Base-by-base conservation (phyloP, 768 basidiomycete genomes). In the Auricularia sp. region DNA sequence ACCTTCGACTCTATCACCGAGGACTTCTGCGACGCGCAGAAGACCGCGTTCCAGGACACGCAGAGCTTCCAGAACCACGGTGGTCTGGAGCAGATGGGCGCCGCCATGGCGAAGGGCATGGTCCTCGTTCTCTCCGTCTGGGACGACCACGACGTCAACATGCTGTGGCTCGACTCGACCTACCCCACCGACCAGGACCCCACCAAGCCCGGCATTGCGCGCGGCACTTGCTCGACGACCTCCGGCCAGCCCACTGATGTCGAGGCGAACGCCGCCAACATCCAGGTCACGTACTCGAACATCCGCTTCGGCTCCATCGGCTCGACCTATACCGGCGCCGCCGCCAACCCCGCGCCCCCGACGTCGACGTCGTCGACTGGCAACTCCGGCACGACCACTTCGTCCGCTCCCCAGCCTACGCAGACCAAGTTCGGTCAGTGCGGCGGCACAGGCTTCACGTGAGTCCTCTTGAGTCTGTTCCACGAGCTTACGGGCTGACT, bases 151-250 rank as follows among this genome's bases (percentile, higher is more conserved):
- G 75, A 74, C 37, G 82, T 74, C 65, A 75, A 78, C 73, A 84
- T 85, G 83, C 77, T 82, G 69, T 85, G 83, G 79, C 81, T 84
- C 72, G 82, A 84, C 77, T 73, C 74, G 70, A 75, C 73, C 77
- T 83, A 80, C 77, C 83, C 79, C 62, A 68, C 69, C 47, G 70
- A 69, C 64, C 68, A 67, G 11, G 72, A 71, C 71, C 69, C 80
- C 39, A 73, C 74, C 66, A 62, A n/a, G n/a, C 70, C 64, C 44
- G 83, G 82, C 73, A 75, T 81, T 64, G 73, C 77, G 54, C 83
- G 82, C 73, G 83, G 82, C 45, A 73, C 78, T 62, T 83, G 82
- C 75, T 62, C 82, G 2, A 81, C 80, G 62, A 72, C 72, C 54
- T 81, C 81, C 45, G 82, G 83, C 65, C 73, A 69, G 3, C 82